Evolutionary conservation across 441 rosid species (phyloP).

Genomic region (Corymbia calophylla): DNA sequence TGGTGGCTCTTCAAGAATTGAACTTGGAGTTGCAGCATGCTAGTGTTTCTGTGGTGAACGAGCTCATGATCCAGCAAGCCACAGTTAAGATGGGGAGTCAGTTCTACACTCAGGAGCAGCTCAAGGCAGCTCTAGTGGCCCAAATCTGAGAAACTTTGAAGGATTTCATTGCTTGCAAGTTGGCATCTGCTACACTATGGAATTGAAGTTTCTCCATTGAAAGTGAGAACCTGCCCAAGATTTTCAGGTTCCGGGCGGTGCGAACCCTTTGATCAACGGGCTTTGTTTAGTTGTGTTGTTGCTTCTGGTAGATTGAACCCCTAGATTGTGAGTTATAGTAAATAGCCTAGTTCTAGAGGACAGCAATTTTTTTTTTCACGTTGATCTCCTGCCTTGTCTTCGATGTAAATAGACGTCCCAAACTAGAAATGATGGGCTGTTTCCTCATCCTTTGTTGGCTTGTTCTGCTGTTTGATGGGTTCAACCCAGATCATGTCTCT

Average conservation of each 20-base stretch:
- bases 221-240: background rate
- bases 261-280: background rate
- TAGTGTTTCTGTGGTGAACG: background rate
- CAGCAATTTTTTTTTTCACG: background rate
- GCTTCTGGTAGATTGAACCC: background rate
- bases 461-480: background rate
- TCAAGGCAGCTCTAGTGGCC: background rate
- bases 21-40: background rate
- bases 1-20: background rate
- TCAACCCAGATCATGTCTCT: background rate
- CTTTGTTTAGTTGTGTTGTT: background rate
- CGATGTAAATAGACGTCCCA: background rate
- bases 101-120: background rate
- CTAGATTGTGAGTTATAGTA: background rate
- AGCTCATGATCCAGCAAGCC: background rate
- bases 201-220: background rate
- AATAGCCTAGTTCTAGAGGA: background rate
- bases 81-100: background rate
- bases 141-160: background rate
- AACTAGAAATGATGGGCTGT: background rate
- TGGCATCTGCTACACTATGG: background rate
- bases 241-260: background rate
- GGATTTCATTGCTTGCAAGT: background rate
- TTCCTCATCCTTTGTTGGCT: background rate
- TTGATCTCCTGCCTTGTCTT: background rate